Percentiles rank a stretch among this genome's conserved stretches.
Conservation (phyloP, 2,329 filamentous ascomycete species). For the Pseudogymnoascus destructans region DNA sequence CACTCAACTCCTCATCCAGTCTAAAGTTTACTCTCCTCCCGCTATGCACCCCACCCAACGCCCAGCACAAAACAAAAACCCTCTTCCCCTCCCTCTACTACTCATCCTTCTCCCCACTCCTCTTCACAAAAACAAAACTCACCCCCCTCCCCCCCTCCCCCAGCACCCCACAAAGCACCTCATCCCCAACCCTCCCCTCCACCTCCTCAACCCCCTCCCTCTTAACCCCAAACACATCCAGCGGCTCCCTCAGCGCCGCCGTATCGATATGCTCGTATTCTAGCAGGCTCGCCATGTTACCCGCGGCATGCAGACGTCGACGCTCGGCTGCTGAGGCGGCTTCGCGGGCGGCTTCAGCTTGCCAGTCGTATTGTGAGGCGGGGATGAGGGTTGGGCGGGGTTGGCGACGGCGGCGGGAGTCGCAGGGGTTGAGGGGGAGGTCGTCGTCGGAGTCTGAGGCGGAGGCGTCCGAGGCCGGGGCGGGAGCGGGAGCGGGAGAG, state of each 20-base stretch:
- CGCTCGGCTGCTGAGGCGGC: constrained; percentile 24
- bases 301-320: constrained; percentile 23
- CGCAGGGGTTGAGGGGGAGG: constrained; percentile 15
- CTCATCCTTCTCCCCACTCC: background rate
- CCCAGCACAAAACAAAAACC: background rate
- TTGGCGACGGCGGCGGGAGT: constrained; percentile 10
- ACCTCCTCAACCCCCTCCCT: constrained; percentile 26
- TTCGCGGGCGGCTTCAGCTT: constrained; percentile 31
- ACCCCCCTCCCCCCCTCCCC: constrained; percentile 31
- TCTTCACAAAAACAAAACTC: constrained; percentile 37
- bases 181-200: constrained; percentile 33
- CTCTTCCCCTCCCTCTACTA: background rate
- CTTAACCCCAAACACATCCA: constrained; percentile 24
- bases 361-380: constrained; percentile 34
- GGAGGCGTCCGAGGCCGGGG: constrained; percentile 5
- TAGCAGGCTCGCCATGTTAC: constrained; percentile 36
- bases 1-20: background rate
- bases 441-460: constrained; percentile 11
- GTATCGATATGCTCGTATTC: constrained; percentile 40
- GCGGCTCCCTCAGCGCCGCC: constrained; percentile 24
- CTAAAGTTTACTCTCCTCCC: background rate
- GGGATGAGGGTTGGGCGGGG: constrained; percentile 26
- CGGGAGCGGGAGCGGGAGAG: background rate
- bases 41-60: background rate
- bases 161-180: constrained; percentile 35